Conservation (phyloP, 495 filamentous ascomycete species). For the Patellaria atrata region DNA sequence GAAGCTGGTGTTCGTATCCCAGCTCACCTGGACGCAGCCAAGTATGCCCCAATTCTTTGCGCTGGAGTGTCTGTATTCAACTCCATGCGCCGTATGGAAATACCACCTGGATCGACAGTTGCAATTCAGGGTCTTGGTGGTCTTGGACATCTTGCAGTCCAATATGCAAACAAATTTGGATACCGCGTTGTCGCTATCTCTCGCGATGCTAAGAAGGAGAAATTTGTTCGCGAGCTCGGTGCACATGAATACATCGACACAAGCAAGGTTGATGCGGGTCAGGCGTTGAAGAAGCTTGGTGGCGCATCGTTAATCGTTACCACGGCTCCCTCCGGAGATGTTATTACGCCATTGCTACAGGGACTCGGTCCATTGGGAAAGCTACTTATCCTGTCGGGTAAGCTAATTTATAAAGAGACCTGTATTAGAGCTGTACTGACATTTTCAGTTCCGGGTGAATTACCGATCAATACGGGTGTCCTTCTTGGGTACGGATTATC, state of each 20-base stretch:
- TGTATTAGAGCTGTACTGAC: no score
- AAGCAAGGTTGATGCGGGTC: conserved; percentile 33
- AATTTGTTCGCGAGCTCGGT: conserved; percentile 43
- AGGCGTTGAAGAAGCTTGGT: conserved; percentile 38
- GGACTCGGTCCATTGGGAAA: conserved; percentile 42
- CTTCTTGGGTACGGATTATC: conserved; percentile 35
- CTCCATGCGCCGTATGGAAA: conserved; percentile 42
- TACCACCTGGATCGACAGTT: conserved; percentile 40
- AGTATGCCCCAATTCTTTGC: conserved; percentile 51
- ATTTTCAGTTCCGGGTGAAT: conserved; percentile 35
- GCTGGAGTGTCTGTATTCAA: conserved; percentile 59
- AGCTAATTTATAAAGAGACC: conserved; percentile 5
- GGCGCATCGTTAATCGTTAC: conserved; percentile 43
- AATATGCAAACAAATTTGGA: conserved; percentile 48
- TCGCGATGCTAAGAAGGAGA: conserved; percentile 37
- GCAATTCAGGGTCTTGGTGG: conserved; percentile 34
- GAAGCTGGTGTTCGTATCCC: conserved; percentile 47
- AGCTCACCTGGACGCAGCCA: conserved; percentile 36
- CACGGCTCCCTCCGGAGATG: conserved; percentile 41
- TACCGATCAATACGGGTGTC: conserved; percentile 33
- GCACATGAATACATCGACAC: conserved; percentile 51
- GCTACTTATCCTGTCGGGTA: conserved; percentile 38
- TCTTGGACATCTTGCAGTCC: conserved; percentile 50
- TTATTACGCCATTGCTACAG: conserved; percentile 36
- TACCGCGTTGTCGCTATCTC: conserved; percentile 49